Evolutionary conservation across 2,329 filamentous ascomycete genomes (phyloP).

Genomic region (Hypoxylon sp.): DNA sequence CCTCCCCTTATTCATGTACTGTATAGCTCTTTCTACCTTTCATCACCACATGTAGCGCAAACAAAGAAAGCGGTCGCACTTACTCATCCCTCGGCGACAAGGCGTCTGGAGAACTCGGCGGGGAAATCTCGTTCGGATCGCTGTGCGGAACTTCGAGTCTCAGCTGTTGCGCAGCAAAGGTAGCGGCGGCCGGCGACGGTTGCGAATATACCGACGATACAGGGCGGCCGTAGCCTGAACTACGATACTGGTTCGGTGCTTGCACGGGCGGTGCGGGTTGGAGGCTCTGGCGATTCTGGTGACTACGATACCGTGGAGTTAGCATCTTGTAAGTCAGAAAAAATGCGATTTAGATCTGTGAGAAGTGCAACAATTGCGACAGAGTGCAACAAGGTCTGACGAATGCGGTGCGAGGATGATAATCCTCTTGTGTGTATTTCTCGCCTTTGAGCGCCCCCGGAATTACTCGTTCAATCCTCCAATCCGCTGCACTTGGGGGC

Average conservation of each 20-base stretch:
- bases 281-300: conserved; percentile 47
- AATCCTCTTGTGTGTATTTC: conserved; percentile 34
- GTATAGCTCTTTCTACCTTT: conserved; percentile 28
- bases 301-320: conserved; percentile 49
- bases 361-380: conserved; percentile 11
- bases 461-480: conserved; percentile 26
- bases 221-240: conserved; percentile 61
- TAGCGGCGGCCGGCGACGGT: conserved; percentile 61
- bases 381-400: conserved; percentile 32
- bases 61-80: conserved; percentile 53
- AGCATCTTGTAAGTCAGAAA: conserved; percentile 45
- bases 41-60: conserved; percentile 8
- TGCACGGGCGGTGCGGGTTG: conserved; percentile 52
- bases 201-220: conserved; percentile 74
- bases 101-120: conserved; percentile 70
- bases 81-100: conserved; percentile 58
- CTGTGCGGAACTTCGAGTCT: conserved; percentile 44
- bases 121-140: conserved; percentile 63
- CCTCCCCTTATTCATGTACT: conserved; percentile 10
- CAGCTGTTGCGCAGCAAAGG: conserved; percentile 53
- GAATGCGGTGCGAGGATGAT: conserved; percentile 35
- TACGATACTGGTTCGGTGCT: conserved; percentile 53
- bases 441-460: conserved; percentile 16
- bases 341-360: background rate
- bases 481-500: conserved; percentile 31